phyloP scores from a whole-genome alignment of 306 rosid species.

The Abrus pulchellus region DNA sequence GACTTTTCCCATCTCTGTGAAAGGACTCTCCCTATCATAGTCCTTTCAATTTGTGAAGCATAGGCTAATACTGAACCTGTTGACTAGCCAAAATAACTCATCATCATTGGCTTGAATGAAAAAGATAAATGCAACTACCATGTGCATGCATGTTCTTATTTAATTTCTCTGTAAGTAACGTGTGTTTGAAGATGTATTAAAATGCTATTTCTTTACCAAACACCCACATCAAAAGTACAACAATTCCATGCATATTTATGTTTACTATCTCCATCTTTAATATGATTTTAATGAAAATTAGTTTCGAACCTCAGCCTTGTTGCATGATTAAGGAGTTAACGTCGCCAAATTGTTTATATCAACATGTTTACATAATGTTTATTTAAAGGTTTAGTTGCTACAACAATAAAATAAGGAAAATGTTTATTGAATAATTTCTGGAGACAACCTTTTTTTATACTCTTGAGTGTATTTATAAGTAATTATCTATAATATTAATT shows the following conservation, averaged over 20 bases:
- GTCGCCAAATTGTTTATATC: background rate
- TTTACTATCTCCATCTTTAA: background rate
- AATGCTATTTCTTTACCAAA: background rate
- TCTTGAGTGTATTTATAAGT: too few relatives aligned
- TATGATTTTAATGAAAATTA: too few relatives aligned
- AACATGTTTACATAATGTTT: too few relatives aligned
- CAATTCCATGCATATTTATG: background rate
- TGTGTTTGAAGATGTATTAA: background rate
- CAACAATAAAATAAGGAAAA: too few relatives aligned
- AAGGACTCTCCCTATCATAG: background rate
- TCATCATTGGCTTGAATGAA: too few relatives aligned
- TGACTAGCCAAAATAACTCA: background rate
- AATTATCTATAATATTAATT: too few relatives aligned
- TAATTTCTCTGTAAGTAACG: background rate
- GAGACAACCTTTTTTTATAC: too few relatives aligned
- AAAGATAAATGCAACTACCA: constrained; percentile 29
- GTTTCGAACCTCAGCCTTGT: too few relatives aligned
- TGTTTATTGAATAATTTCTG: too few relatives aligned
- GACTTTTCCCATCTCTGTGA: background rate
- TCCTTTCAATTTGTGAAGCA: background rate
- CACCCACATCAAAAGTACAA: background rate
- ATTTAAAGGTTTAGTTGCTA: too few relatives aligned
- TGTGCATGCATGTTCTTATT: constrained; percentile 6
- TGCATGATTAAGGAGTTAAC: background rate
- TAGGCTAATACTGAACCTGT: background rate